Evolutionary conservation across 2,329 filamentous ascomycete species (phyloP).

Genomic region (Davidsoniella neocaledoniae): DNA sequence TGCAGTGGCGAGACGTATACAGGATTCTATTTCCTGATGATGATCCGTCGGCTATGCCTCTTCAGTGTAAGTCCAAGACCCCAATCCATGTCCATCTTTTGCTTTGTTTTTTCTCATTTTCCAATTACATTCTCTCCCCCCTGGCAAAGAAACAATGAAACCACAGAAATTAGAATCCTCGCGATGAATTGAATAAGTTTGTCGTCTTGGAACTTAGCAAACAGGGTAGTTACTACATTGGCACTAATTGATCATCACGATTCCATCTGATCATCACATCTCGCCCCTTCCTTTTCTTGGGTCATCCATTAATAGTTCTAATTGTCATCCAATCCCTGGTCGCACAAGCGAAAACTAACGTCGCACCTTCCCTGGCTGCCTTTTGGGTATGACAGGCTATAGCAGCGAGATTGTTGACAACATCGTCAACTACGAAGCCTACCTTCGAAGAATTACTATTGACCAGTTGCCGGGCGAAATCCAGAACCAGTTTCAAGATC

Average conservation of each 20-base stretch:
- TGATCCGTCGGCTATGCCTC: conserved; percentile 2
- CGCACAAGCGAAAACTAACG: conserved; percentile 1
- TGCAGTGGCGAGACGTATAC: conserved; percentile 11
- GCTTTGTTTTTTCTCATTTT: neutral
- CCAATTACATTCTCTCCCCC: neutral
- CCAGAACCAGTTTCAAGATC: neutral
- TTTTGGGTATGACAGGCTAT: conserved; percentile 3
- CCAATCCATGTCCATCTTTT: neutral
- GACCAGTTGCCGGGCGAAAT: conserved; percentile 1
- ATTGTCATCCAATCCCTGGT: neutral
- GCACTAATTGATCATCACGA: neutral
- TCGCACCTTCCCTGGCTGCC: neutral
- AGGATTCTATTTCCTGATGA: conserved; percentile 9
- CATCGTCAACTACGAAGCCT: conserved; percentile 7
- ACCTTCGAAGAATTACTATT: conserved; percentile 1
- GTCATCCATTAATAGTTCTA: neutral
- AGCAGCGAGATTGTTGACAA: conserved; percentile 3
- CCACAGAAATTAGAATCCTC: too few species aligned
- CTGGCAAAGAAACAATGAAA: too few species aligned
- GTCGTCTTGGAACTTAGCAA: neutral
- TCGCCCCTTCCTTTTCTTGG: neutral
- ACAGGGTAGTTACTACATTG: neutral
- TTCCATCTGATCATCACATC: conserved; percentile 1
- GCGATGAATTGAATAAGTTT: too few species aligned
- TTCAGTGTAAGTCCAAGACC: conserved; percentile 5